Evolutionary conservation across 2,329 filamentous ascomycete genomes (phyloP), one percentile per base, ranked within the genome.

Genomic region (Alternaria novae-zelandiae): DNA sequence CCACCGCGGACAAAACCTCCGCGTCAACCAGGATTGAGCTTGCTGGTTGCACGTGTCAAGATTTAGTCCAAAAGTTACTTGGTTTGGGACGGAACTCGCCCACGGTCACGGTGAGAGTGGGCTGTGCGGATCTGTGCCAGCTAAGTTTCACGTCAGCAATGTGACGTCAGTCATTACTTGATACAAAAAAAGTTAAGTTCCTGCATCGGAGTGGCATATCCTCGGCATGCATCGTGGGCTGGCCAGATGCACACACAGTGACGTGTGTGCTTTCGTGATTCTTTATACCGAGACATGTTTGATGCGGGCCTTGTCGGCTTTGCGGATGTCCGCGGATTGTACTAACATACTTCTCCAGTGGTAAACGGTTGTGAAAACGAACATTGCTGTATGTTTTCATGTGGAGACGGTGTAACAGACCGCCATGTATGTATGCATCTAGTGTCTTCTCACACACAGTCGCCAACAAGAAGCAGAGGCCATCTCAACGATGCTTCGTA

Each of bases 91-190:
- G 54, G 44, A 57, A 54, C 43, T 32, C 55, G 17, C 54, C 62
- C 65, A 50, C 62, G 28, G 51, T 44, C 17, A 44, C 36, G 20
- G 50, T 28, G 50, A 57, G 28, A 45, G 26, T 53, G 25, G 49
- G 49, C 47, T 32, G 54, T 54, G 46, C 53, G 30, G 60, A 67
- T 41, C 36, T 41, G 36, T 41, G 63, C 61, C 57, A 54, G 59
- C 47, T 62, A 59, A 63, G 69, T 71, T 70, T 70, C 65, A 68
- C 46, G 51, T 44, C 61, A 53, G 47, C 36, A 51, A 17, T 23
- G 23, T 71, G 69, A 71, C 68, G 68, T 71, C 69, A 71, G 32
- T 30, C 44, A 32, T 30, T 6, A 60, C 57, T 46, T 44, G 17
- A 56, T 55, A 47, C 50, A 64, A 62, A 54, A 63, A 61, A 59